These are phyloP conservation scores for Micromonas pusilla DNA, from an alignment of 139 green algal genomes.

Conservation along the genomic window DNA sequence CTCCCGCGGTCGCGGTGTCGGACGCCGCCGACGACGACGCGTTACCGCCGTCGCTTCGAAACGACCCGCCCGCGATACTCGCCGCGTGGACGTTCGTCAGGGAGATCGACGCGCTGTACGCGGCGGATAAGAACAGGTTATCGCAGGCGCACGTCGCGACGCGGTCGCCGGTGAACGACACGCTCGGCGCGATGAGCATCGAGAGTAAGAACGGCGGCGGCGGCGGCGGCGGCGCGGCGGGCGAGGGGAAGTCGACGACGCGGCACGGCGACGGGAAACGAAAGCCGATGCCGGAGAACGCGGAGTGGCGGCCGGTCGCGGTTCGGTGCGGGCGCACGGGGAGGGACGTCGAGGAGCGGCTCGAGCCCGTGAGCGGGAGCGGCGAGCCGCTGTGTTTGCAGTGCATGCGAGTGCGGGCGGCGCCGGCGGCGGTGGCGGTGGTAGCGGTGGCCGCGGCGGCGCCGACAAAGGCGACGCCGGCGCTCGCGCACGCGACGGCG, in stretches of 20 bases:
- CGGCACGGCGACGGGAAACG: not conserved
- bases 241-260: not conserved
- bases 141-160: not conserved
- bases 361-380: not conserved
- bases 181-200: not conserved
- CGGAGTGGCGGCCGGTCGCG: not conserved
- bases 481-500: no score
- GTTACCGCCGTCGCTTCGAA: no score
- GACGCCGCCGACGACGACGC: no score
- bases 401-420: not conserved
- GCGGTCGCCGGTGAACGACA: not conserved
- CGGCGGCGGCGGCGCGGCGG: no score
- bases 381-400: not conserved
- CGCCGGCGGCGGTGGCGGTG: no score
- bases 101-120: not conserved
- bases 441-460: no score
- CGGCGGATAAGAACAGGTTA: not conserved
- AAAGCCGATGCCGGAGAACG: not conserved
- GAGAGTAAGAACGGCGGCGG: no score
- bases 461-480: no score
- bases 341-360: not conserved
- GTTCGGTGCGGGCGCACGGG: not conserved
- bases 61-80: no score
- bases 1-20: not conserved
- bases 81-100: no score